Conservation (phyloP, 257 asterid species). For the Nicotiana noctiflora region DNA sequence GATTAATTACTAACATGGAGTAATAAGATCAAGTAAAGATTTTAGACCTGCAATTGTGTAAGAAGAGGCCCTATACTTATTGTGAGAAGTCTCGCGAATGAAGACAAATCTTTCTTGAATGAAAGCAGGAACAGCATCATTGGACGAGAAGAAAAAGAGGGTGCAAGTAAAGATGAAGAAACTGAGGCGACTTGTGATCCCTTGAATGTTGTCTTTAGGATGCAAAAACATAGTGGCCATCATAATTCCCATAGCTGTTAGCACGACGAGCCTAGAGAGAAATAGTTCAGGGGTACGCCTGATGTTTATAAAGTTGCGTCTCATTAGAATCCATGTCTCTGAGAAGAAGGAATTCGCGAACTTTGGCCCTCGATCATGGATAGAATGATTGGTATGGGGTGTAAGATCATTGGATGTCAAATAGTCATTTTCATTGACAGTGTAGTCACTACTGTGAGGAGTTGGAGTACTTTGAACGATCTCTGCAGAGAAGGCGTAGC, state of each 20-base stretch:
- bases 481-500: slow-evolving; percentile 52
- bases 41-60: slow-evolving; percentile 67
- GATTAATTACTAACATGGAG: slow-evolving; percentile 7
- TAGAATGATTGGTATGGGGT: slow-evolving; percentile 5
- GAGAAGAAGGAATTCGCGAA: slow-evolving; percentile 61
- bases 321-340: slow-evolving; percentile 67
- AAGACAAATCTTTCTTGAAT: slow-evolving; percentile 80
- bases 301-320: slow-evolving; percentile 71
- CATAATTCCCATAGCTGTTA: slow-evolving; percentile 75
- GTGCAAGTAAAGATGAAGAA: slow-evolving; percentile 84
- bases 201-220: slow-evolving; percentile 41
- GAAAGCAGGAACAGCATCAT: slow-evolving; percentile 90
- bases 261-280: slow-evolving; percentile 67
- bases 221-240: slow-evolving; percentile 81
- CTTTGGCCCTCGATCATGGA: slow-evolving; percentile 46
- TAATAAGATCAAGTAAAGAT: slow-evolving; percentile 15
- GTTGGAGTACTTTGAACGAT: slow-evolving; percentile 56
- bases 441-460: slow-evolving; percentile 69
- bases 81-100: slow-evolving; percentile 76
- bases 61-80: slow-evolving; percentile 84
- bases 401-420: slow-evolving; percentile 32
- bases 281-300: slow-evolving; percentile 83
- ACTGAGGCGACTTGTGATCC: slow-evolving; percentile 65
- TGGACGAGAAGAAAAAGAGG: slow-evolving; percentile 77
- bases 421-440: slow-evolving; percentile 72